Conservation (phyloP, 371 early-diverging fungal genomes). For the Apophysomyces elegans region DNA sequence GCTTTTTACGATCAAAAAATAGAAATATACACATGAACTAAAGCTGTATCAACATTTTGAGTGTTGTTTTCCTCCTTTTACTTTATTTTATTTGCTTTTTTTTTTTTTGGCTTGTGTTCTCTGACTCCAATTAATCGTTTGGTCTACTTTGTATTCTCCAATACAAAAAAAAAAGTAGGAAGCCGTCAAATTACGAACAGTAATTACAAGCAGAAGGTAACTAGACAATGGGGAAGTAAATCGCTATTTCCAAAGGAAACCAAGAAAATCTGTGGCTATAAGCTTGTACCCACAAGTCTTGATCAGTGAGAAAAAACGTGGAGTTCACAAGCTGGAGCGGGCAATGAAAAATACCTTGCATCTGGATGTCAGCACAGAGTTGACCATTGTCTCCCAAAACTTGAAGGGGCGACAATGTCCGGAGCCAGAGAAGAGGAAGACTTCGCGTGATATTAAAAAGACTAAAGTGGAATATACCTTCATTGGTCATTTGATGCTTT, state of each 20-base stretch:
- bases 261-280: too few species aligned
- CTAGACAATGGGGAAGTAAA: too few species aligned
- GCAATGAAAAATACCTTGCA: background rate
- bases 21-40: background rate
- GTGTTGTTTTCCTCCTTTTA: too few species aligned
- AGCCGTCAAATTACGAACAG: too few species aligned
- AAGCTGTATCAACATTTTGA: background rate
- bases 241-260: too few species aligned
- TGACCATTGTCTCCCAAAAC: background rate
- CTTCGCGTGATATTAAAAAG: background rate
- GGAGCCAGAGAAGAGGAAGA: background rate
- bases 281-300: background rate
- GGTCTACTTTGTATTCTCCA: too few species aligned
- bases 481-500: conserved; percentile 1
- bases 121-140: too few species aligned
- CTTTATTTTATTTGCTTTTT: too few species aligned
- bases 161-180: too few species aligned
- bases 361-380: conserved; percentile 1
- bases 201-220: too few species aligned
- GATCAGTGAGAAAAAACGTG: background rate
- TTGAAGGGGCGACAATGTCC: conserved; percentile 5
- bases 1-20: too few species aligned
- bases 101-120: too few species aligned
- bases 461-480: conserved; percentile 1
- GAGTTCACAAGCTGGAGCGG: background rate